phyloP scores from a whole-genome alignment of 73 alveolate genomes.

The Paramecium caudatum region DNA sequence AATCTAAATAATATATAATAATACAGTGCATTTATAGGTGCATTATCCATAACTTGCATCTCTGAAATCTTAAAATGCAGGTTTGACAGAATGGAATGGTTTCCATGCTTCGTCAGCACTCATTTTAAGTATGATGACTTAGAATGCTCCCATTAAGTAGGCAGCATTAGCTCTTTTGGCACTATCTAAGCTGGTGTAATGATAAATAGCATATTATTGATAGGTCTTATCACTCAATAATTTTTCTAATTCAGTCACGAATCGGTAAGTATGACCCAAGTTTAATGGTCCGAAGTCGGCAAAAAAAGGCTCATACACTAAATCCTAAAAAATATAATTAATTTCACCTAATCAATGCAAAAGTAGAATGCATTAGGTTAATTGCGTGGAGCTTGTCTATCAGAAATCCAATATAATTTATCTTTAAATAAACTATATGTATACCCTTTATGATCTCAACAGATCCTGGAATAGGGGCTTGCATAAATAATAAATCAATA shows the following conservation, averaged over 20 bases:
- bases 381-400: conserved; percentile 86
- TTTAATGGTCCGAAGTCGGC: conserved; percentile 97
- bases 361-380: conserved; percentile 90
- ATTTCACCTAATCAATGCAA: conserved; percentile 87
- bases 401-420: conserved; percentile 91
- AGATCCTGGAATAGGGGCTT: conserved; percentile 69
- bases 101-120: conserved; percentile 96
- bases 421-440: conserved; percentile 46
- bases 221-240: conserved; percentile 82
- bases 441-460: conserved; percentile 75
- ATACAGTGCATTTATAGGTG: conserved; percentile 89
- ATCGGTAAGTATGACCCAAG: conserved; percentile 89
- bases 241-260: conserved; percentile 90
- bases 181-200: conserved; percentile 88
- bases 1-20: conserved; percentile 25
- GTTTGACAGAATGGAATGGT: conserved; percentile 78
- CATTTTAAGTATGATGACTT: conserved; percentile 82
- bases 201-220: conserved; percentile 86
- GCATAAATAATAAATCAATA: not conserved
- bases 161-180: conserved; percentile 96
- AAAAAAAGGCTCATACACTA: conserved; percentile 94
- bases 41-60: conserved; percentile 95
- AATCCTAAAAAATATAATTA: conserved; percentile 74
- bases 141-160: conserved; percentile 93
- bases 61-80: conserved; percentile 86